Evolutionary conservation across 1,284 basidiomycete genomes (phyloP).

Genomic region (Anthracocystis panici-leucophaei): DNA sequence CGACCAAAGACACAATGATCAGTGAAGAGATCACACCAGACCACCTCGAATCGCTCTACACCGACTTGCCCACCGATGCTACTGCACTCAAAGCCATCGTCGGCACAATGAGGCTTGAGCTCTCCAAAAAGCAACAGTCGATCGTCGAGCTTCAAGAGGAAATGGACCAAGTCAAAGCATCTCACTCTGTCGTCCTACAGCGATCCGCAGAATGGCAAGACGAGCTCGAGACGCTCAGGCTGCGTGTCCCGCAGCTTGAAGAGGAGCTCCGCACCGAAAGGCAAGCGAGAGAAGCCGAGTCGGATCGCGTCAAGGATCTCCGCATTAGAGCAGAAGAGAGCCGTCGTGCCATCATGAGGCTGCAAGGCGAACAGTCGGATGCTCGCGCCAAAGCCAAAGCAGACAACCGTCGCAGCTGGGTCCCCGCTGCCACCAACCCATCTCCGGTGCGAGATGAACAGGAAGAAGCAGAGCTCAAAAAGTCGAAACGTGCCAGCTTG

Average conservation of each 20-base stretch:
- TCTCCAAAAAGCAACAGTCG: constrained; percentile 34
- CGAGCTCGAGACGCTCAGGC: constrained; percentile 54
- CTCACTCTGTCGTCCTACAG: constrained; percentile 52
- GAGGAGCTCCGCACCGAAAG: constrained; percentile 33
- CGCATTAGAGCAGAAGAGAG: constrained; percentile 63
- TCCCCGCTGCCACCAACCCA: constrained; percentile 31
- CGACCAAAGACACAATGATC: constrained; percentile 18
- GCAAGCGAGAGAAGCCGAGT: constrained; percentile 54
- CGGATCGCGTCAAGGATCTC: constrained; percentile 63
- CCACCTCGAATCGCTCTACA: constrained; percentile 52
- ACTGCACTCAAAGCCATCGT: constrained; percentile 56
- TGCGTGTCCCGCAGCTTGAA: constrained; percentile 35
- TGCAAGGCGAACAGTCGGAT: constrained; percentile 58
- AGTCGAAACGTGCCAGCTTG: constrained; percentile 59
- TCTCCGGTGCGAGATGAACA: constrained; percentile 41
- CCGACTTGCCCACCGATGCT: constrained; percentile 42
- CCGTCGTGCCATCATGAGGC: constrained; percentile 64
- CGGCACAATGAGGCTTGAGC: constrained; percentile 51
- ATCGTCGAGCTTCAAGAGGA: constrained; percentile 45
- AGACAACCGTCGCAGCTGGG: constrained; percentile 53
- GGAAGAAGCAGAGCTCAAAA: constrained; percentile 51
- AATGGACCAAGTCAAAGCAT: constrained; percentile 52
- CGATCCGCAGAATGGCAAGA: constrained; percentile 60
- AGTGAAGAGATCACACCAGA: constrained; percentile 29
- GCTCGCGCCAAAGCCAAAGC: constrained; percentile 53